phyloP scores from a whole-genome alignment of 345 rosid genomes.

The Hibiscus mutabilis region DNA sequence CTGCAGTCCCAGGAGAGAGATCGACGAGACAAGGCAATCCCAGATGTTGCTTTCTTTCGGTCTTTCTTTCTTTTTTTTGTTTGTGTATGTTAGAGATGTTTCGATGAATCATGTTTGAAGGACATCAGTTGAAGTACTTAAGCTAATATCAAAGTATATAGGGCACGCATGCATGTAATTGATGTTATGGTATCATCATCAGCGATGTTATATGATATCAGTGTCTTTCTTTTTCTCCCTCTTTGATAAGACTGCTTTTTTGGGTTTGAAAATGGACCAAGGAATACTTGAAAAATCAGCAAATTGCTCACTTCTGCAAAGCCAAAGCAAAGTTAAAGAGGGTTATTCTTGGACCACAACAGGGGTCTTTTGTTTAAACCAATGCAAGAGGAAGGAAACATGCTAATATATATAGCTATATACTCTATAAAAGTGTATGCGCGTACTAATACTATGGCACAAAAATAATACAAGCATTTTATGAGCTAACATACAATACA shows the following conservation, averaged over 20 bases:
- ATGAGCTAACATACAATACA: too few species aligned
- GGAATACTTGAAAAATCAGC: conserved; percentile 16
- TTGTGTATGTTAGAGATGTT: neutral
- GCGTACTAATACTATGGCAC: too few species aligned
- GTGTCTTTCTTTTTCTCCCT: neutral
- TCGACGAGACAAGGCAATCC: conserved; percentile 1
- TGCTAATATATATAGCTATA: too few species aligned
- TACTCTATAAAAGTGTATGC: too few species aligned
- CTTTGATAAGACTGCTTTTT: conserved; percentile 11
- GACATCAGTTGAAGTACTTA: neutral
- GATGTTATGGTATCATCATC: conserved; percentile 7
- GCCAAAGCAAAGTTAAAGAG: conserved; percentile 12
- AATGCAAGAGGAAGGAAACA: too few species aligned
- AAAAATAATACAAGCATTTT: neutral
- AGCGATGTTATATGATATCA: neutral
- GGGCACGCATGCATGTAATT: conserved; percentile 2
- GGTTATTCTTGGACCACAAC: conserved; percentile 22
- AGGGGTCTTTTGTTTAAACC: conserved; percentile 20
- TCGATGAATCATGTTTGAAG: neutral
- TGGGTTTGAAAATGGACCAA: conserved; percentile 21
- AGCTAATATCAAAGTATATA: conserved; percentile 17
- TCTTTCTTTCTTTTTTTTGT: conserved; percentile 1
- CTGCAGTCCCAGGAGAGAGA: conserved; percentile 7
- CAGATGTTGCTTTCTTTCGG: neutral
- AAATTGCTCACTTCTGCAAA: conserved; percentile 20